A percentile compares a stretch with the other conserved stretches of the same genome.
phyloP scores from a whole-genome alignment of 2,329 filamentous ascomycete species.

The Pyrenochaeta sp. region DNA sequence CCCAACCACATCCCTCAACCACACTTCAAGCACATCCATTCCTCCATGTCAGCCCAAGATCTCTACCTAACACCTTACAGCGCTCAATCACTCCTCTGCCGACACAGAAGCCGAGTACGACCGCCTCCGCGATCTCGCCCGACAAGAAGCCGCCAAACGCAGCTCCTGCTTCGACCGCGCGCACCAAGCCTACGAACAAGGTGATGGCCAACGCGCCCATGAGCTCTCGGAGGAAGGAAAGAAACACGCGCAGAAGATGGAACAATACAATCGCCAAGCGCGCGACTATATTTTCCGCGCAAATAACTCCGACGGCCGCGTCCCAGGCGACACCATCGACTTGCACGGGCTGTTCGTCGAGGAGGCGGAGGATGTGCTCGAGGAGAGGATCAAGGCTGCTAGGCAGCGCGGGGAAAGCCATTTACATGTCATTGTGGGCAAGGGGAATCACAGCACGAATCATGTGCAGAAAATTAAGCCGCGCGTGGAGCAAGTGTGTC shows the following conservation, averaged over 20 bases:
- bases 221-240: slow-evolving; percentile 86
- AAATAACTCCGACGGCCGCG: slow-evolving; percentile 82
- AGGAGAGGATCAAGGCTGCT: slow-evolving; percentile 83
- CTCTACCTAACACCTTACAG: slow-evolving; percentile 23
- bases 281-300: slow-evolving; percentile 94
- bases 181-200: slow-evolving; percentile 80
- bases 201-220: slow-evolving; percentile 86
- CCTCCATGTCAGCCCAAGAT: neutral
- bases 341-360: slow-evolving; percentile 94
- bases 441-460: slow-evolving; percentile 84
- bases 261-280: slow-evolving; percentile 88
- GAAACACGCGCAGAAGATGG: slow-evolving; percentile 81
- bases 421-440: slow-evolving; percentile 94
- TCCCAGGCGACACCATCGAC: slow-evolving; percentile 85
- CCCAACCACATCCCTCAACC: neutral
- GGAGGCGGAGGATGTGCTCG: slow-evolving; percentile 90
- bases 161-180: slow-evolving; percentile 74
- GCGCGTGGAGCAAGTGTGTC: slow-evolving; percentile 87
- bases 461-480: slow-evolving; percentile 96
- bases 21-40: neutral
- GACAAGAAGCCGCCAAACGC: slow-evolving; percentile 80
- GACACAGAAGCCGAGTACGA: slow-evolving; percentile 84
- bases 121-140: slow-evolving; percentile 82
- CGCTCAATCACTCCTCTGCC: slow-evolving; percentile 45
- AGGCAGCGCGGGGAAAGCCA: slow-evolving; percentile 77